These are phyloP conservation scores for Flaveria sonorensis DNA, from an alignment of 129 eudicot genomes.

Conservation along the genomic window DNA sequence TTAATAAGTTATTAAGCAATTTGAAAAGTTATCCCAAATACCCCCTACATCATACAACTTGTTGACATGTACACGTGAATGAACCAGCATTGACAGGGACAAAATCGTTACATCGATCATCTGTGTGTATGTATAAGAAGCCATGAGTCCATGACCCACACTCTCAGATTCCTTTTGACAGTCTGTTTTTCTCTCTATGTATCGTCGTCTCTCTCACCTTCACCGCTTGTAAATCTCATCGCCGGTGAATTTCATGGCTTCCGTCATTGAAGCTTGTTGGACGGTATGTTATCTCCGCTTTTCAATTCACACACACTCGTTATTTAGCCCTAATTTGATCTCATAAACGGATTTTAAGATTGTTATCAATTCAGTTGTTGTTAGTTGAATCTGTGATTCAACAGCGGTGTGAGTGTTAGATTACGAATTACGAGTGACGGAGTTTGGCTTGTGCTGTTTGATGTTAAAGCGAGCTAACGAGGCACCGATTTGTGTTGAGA, in stretches of 20 bases:
- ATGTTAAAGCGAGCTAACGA: slow-evolving; percentile 3
- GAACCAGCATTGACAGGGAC: neutral
- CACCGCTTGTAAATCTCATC: slow-evolving; percentile 32
- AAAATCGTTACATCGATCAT: slow-evolving; percentile 1
- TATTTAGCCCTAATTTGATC: slow-evolving; percentile 39
- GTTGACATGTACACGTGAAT: too few relatives aligned
- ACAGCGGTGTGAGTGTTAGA: slow-evolving; percentile 6
- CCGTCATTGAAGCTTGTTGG: slow-evolving; percentile 74
- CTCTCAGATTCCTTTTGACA: slow-evolving; percentile 42
- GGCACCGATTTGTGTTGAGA: slow-evolving; percentile 18
- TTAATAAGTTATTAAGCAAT: too few relatives aligned
- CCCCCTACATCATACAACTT: too few relatives aligned
- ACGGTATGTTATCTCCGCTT: slow-evolving; percentile 47
- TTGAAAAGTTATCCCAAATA: too few relatives aligned
- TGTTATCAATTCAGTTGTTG: neutral
- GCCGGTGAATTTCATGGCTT: slow-evolving; percentile 53
- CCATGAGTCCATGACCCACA: too few relatives aligned
- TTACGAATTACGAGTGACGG: slow-evolving; percentile 8
- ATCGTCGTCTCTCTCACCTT: slow-evolving; percentile 26
- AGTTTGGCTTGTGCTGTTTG: neutral
- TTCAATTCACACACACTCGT: neutral
- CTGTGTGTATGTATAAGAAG: too few relatives aligned
- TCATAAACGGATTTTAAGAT: neutral
- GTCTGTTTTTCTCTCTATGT: slow-evolving; percentile 20
- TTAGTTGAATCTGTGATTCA: slow-evolving; percentile 2